Conservation (phyloP, 371 early-diverging fungal species). For the Actinomortierella wolfii region DNA sequence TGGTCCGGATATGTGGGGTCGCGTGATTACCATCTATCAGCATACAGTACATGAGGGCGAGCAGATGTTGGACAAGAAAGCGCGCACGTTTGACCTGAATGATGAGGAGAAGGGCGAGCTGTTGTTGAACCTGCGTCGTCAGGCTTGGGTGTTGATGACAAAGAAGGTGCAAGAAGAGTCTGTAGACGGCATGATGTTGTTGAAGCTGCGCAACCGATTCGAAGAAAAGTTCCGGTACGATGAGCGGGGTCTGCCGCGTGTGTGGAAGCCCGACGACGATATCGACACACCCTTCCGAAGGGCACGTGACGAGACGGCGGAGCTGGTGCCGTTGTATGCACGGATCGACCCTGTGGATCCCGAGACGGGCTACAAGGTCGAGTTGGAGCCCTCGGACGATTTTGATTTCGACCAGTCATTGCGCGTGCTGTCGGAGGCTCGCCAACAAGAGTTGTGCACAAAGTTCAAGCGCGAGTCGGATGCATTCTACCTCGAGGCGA, state of each 20-base stretch:
- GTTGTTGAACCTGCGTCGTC: constrained; percentile 56
- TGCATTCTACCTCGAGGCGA: constrained; percentile 91
- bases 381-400: constrained; percentile 47
- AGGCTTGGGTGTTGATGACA: constrained; percentile 77
- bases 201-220: constrained; percentile 79
- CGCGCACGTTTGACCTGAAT: constrained; percentile 47
- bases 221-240: constrained; percentile 95
- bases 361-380: constrained; percentile 25
- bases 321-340: constrained; percentile 68
- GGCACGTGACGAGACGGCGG: constrained; percentile 71
- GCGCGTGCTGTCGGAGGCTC: constrained; percentile 66
- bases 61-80: constrained; percentile 47
- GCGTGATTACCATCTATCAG: constrained; percentile 63
- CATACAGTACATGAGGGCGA: constrained; percentile 57
- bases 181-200: constrained; percentile 76
- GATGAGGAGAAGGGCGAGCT: constrained; percentile 54
- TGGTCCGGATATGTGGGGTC: constrained; percentile 72
- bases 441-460: constrained; percentile 77
- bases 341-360: constrained; percentile 56
- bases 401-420: constrained; percentile 69
- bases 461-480: constrained; percentile 90
- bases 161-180: constrained; percentile 82
- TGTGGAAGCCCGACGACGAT: constrained; percentile 95
- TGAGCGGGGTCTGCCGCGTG: constrained; percentile 87
- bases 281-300: constrained; percentile 84